These are phyloP conservation scores for Barnettozyma wickerhamii DNA, from an alignment of 805 yeast genomes.

Conservation along the genomic window DNA sequence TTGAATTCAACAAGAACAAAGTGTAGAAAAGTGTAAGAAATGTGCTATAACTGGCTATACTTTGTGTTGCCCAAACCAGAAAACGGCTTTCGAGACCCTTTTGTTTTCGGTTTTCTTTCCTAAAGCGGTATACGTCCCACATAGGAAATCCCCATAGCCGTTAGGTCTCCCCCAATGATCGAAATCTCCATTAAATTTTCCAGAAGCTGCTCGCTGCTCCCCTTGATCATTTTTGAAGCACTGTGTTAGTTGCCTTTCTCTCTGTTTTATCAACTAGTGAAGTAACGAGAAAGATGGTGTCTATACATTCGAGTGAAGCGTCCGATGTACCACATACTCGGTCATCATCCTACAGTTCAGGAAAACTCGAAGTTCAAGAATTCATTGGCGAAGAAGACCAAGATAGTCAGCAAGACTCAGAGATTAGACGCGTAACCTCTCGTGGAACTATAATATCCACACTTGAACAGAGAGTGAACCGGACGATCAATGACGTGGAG, in stretches of 20 bases:
- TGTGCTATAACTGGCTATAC: no score
- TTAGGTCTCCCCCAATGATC: no score
- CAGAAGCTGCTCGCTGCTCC: no score
- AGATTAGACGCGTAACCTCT: no score
- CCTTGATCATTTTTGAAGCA: no score
- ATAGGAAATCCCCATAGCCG: neutral
- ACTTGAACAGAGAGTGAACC: slow-evolving; percentile 1
- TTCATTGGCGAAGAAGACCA: neutral
- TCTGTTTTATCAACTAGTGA: neutral
- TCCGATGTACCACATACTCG: neutral
- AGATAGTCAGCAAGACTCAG: no score
- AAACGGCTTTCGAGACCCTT: neutral
- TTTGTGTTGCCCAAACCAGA: no score
- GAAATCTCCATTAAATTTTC: no score
- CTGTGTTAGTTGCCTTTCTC: neutral
- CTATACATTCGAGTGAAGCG: neutral
- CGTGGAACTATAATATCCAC: neutral
- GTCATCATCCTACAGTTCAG: neutral
- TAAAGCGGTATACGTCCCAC: neutral
- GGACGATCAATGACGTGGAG: neutral
- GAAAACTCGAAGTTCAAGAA: neutral
- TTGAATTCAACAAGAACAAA: no score
- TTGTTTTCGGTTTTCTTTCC: neutral
- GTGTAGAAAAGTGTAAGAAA: no score
- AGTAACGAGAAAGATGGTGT: neutral